Evolutionary conservation across 305 asterid genomes (phyloP).

Genomic region (Rubia balearica): DNA sequence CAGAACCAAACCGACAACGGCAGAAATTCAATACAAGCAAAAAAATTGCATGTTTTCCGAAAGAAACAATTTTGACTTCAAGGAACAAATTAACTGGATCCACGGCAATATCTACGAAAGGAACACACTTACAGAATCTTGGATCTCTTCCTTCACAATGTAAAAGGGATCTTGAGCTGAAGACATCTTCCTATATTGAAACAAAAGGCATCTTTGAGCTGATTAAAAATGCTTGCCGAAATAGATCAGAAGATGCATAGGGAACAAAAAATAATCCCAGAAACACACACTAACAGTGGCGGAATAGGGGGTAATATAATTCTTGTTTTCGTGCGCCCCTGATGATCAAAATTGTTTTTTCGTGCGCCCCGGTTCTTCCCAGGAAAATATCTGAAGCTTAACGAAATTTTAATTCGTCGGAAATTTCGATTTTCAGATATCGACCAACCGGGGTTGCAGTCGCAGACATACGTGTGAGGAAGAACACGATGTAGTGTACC

Average conservation of each 20-base stretch:
- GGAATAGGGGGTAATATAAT: no score
- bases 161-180: slow-evolving; percentile 91
- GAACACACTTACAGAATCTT: slow-evolving; percentile 64
- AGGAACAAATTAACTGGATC: neutral
- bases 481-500: no score
- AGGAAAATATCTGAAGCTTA: no score
- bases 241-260: neutral
- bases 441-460: no score
- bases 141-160: slow-evolving; percentile 93
- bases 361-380: no score
- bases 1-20: neutral
- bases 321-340: no score
- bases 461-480: no score
- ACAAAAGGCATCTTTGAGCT: neutral
- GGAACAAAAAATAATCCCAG: neutral
- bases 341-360: neutral
- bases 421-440: no score
- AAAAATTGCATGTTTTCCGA: neutral
- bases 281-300: neutral
- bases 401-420: no score
- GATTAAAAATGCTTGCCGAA: slow-evolving; percentile 15
- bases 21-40: neutral
- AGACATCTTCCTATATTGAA: slow-evolving; percentile 4
- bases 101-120: slow-evolving; percentile 6
- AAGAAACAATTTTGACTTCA: neutral